Evolutionary conservation across 257 asterid species (phyloP).

Genomic region (Fraxinus quadrangulata): DNA sequence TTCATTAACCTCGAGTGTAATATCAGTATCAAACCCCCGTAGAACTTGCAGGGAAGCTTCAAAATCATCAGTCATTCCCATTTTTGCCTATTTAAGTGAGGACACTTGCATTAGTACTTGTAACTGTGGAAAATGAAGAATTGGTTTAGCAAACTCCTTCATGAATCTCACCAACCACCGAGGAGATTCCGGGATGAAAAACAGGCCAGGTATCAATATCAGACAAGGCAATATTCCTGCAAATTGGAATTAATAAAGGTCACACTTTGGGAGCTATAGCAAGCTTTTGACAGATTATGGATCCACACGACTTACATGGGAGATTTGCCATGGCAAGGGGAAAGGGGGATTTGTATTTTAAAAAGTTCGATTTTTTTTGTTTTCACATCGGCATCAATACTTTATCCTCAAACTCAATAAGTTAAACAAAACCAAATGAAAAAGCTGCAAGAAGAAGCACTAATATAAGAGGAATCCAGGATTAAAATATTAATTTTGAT

Average conservation of each 20-base stretch:
- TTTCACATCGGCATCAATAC: background rate
- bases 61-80: slow-evolving; percentile 92
- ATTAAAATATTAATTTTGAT: background rate
- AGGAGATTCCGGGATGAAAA: slow-evolving; percentile 82
- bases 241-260: slow-evolving; percentile 15
- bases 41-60: slow-evolving; percentile 96
- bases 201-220: slow-evolving; percentile 56
- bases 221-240: slow-evolving; percentile 59
- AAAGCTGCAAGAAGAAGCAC: background rate
- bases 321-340: background rate
- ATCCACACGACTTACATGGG: background rate
- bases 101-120: slow-evolving; percentile 24
- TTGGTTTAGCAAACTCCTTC: background rate
- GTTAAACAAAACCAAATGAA: background rate
- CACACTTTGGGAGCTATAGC: background rate
- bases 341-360: background rate
- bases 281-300: slow-evolving; percentile 1
- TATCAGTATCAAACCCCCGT: slow-evolving; percentile 93
- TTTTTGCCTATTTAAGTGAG: slow-evolving; percentile 68
- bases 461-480: background rate
- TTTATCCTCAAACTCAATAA: background rate
- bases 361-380: background rate
- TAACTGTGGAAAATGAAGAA: slow-evolving; percentile 10
- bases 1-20: slow-evolving; percentile 76
- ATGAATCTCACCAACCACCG: slow-evolving; percentile 89